A percentile compares a stretch with the other conserved stretches of the same genome.
Conservation (phyloP, 2,329 filamentous ascomycete genomes). For the Diaporthe sp. region DNA sequence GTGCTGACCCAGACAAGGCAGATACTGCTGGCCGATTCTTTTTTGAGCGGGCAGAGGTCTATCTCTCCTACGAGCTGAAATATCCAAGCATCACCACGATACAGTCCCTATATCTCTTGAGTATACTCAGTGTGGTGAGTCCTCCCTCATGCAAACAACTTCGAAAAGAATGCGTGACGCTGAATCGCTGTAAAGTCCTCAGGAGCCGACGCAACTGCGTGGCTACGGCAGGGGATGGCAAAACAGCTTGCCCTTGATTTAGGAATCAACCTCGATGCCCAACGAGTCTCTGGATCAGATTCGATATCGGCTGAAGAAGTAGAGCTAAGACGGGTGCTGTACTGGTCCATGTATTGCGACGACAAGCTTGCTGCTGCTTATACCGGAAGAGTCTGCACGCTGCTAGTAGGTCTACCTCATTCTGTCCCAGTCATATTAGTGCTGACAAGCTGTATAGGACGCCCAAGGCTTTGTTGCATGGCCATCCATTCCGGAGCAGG, state of each 20-base stretch:
- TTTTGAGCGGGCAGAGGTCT: not conserved
- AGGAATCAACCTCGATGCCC: not conserved
- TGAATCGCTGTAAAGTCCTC: not conserved
- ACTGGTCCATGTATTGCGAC: slow-evolving; percentile 4
- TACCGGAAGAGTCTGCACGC: not conserved
- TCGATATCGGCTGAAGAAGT: not conserved
- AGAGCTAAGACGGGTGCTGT: not conserved
- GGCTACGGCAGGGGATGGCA: not conserved
- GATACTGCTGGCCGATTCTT: not conserved
- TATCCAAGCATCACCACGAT: not conserved
- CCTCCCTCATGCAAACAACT: not conserved
- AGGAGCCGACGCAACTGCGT: not conserved
- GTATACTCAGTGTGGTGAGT: not conserved
- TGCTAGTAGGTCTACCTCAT: not conserved
- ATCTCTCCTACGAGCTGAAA: not conserved
- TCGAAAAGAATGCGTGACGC: no score
- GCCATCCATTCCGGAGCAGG: not conserved
- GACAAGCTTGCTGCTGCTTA: not conserved
- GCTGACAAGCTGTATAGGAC: not conserved
- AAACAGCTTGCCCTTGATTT: not conserved
- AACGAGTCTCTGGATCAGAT: not conserved
- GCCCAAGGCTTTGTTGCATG: not conserved
- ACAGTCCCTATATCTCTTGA: not conserved
- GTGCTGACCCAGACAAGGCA: not conserved
- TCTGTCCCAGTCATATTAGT: not conserved